Percentiles rank a stretch among this genome's conserved stretches.
phyloP scores from a whole-genome alignment of 805 yeast species.

The Candida ovalis region DNA sequence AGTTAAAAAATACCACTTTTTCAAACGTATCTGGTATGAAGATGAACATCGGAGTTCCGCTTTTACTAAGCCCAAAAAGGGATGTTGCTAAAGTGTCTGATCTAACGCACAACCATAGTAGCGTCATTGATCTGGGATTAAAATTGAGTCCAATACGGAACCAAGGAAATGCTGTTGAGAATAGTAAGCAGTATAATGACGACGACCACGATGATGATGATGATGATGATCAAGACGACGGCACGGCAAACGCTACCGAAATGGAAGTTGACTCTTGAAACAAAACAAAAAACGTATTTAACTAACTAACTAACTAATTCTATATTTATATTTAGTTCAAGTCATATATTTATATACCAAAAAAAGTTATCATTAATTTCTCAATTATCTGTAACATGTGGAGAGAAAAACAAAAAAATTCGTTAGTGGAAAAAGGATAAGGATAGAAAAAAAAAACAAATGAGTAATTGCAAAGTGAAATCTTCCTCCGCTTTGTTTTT shows the following conservation, averaged over 20 bases:
- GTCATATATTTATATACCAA: background rate
- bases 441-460: background rate
- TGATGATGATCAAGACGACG: background rate
- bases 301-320: too few species aligned
- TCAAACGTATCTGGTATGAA: background rate
- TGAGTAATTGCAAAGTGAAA: too few species aligned
- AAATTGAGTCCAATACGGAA: too few species aligned
- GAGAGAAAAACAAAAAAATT: background rate
- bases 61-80: background rate
- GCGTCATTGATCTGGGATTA: too few species aligned
- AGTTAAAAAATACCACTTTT: background rate
- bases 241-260: background rate
- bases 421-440: background rate
- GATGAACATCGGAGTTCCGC: background rate
- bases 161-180: too few species aligned
- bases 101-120: background rate
- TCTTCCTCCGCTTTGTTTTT: too few species aligned
- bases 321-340: background rate
- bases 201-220: background rate
- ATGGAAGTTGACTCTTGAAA: background rate
- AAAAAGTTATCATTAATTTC: background rate
- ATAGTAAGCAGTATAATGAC: background rate
- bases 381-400: background rate
- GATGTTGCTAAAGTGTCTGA: background rate
- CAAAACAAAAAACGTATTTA: background rate